phyloP scores from a whole-genome alignment of 164 flowering plant genomes.

The Liquidambar formosana region DNA sequence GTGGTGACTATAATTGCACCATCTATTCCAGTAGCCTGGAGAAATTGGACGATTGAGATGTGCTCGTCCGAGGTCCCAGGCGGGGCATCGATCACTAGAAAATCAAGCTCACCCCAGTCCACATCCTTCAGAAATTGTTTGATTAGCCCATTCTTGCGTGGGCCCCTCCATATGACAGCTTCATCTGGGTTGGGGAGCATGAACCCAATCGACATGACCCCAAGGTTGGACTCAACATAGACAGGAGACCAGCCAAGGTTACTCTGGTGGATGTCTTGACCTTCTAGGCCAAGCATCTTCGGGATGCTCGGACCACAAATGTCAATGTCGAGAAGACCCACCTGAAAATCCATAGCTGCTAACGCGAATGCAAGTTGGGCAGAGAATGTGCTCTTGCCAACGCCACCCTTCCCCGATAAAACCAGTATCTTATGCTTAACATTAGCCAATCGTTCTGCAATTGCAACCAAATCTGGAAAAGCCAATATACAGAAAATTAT shows the following conservation, averaged over 20 bases:
- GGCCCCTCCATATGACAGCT: constrained; percentile 96
- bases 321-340: constrained; percentile 90
- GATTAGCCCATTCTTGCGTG: constrained; percentile 84
- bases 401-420: constrained; percentile 96
- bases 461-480: constrained; percentile 75
- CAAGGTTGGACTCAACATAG: constrained; percentile 87
- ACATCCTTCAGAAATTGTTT: constrained; percentile 91
- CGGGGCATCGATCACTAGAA: constrained; percentile 90
- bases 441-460: constrained; percentile 86
- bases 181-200: constrained; percentile 89
- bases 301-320: constrained; percentile 97
- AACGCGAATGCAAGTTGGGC: constrained; percentile 86
- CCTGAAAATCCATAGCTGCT: constrained; percentile 82
- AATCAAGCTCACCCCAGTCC: constrained; percentile 94
- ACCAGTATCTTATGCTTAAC: constrained; percentile 93
- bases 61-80: constrained; percentile 99
- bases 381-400: constrained; percentile 96
- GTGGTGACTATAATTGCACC: constrained; percentile 93
- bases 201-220: constrained; percentile 95
- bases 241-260: constrained; percentile 94
- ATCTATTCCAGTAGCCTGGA: constrained; percentile 75
- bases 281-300: constrained; percentile 97
- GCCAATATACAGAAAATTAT: not conserved
- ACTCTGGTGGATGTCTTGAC: constrained; percentile 89
- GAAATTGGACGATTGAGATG: constrained; percentile 80